Percentiles rank a stretch among this genome's conserved stretches.
These are phyloP conservation scores for Neoascochyta sp. DNA, from an alignment of 2,329 filamentous ascomycete genomes.

Conservation along the genomic window DNA sequence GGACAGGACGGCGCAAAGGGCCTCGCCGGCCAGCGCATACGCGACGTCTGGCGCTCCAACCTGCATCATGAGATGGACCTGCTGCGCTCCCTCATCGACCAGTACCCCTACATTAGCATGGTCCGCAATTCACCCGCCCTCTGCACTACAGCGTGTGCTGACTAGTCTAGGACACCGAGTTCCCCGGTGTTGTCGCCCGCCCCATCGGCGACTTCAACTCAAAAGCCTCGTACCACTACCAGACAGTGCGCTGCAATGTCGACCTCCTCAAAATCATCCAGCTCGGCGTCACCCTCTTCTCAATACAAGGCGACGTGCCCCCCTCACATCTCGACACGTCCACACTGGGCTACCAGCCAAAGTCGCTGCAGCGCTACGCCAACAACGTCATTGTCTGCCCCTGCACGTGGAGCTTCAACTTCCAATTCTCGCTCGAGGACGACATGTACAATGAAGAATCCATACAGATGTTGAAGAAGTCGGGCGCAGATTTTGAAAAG, in stretches of 20 bases:
- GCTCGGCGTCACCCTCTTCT: conserved; percentile 90
- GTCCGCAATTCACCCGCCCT: too few species aligned
- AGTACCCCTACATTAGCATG: conserved; percentile 97
- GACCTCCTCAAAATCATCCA: conserved; percentile 98
- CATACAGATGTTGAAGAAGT: conserved; percentile 83
- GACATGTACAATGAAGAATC: conserved; percentile 98
- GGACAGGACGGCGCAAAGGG: conserved; percentile 56
- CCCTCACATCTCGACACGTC: conserved; percentile 60
- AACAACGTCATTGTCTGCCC: conserved; percentile 62
- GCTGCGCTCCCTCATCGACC: conserved; percentile 77
- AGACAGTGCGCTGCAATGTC: conserved; percentile 94
- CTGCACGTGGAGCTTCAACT: conserved; percentile 99
- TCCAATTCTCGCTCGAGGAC: conserved; percentile 87
- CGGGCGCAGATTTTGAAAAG: conserved; percentile 85
- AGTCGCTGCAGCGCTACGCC: conserved; percentile 49
- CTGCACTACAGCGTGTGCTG: too few species aligned
- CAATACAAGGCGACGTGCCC: conserved; percentile 81
- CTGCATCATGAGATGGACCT: conserved; percentile 85
- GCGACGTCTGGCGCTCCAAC: conserved; percentile 94
- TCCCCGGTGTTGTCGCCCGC: conserved; percentile 92
- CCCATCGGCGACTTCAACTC: conserved; percentile 93
- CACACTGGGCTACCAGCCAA: conserved; percentile 42
- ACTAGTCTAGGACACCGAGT: conserved; percentile 78
- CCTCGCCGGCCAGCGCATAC: conserved; percentile 69
- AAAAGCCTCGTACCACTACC: conserved; percentile 98